Percentiles rank a stretch among this genome's conserved stretches.
These are phyloP conservation scores for Aspergillus persii DNA, from an alignment of 2,329 filamentous ascomycete genomes.

Conservation along the genomic window DNA sequence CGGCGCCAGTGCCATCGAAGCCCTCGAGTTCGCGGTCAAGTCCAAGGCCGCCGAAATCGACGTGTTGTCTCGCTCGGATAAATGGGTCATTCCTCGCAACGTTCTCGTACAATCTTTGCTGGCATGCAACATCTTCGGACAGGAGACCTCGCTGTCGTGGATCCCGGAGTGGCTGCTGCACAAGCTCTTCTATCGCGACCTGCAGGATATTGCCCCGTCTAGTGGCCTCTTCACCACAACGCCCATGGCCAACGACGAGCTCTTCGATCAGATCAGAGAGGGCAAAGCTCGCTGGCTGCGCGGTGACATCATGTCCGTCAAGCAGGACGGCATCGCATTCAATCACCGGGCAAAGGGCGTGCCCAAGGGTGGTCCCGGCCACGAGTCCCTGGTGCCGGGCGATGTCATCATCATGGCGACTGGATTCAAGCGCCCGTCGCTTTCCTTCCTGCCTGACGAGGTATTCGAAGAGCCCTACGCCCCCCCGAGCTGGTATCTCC, in stretches of 20 bases:
- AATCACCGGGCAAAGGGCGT: constrained; percentile 71
- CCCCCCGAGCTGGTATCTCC: constrained; percentile 85
- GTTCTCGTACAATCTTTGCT: constrained; percentile 70
- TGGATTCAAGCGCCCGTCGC: constrained; percentile 70
- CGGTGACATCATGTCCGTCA: constrained; percentile 70
- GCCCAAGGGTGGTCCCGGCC: constrained; percentile 71
- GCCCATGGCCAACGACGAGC: constrained; percentile 81
- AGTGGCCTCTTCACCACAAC: constrained; percentile 78
- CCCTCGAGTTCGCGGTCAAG: constrained; percentile 72
- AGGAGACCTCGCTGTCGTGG: constrained; percentile 71
- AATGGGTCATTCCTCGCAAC: constrained; percentile 85
- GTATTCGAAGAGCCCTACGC: constrained; percentile 71
- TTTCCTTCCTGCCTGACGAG: constrained; percentile 71
- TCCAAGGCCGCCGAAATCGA: constrained; percentile 66
- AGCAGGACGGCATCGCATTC: constrained; percentile 64
- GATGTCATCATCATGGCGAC: constrained; percentile 83
- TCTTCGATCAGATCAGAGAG: constrained; percentile 71
- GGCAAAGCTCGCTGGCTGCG: constrained; percentile 76
- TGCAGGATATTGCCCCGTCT: constrained; percentile 68
- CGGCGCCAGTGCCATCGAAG: constrained; percentile 78
- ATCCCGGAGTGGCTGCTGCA: constrained; percentile 74
- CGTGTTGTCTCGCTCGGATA: constrained; percentile 74
- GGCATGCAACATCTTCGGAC: constrained; percentile 74
- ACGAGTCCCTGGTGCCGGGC: constrained; percentile 62
- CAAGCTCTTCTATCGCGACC: constrained; percentile 78